Evolutionary conservation across 2,329 filamentous ascomycete genomes (phyloP).

Genomic region (Fusarium liriodendri): DNA sequence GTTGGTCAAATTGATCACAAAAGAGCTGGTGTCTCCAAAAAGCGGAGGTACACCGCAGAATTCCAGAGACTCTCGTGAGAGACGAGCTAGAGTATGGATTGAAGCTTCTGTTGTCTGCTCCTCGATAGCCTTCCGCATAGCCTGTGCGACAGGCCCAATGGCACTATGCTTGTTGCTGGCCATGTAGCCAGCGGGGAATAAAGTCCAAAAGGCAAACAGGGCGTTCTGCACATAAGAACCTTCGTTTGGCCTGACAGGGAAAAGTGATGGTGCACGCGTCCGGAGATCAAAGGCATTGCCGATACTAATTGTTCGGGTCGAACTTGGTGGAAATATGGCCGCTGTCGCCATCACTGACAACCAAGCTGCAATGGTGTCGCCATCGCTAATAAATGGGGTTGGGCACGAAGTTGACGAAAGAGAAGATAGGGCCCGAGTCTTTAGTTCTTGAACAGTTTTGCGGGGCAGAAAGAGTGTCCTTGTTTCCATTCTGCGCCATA

Average conservation of each 20-base stretch:
- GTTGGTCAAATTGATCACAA: not conserved
- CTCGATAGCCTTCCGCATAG: not conserved
- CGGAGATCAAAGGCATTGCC: constrained; percentile 11
- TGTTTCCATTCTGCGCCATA: constrained; percentile 8
- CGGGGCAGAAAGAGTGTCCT: constrained; percentile 5
- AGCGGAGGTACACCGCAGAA: constrained; percentile 7
- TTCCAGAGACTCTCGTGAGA: not conserved
- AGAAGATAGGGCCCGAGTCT: not conserved
- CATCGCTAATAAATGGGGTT: constrained; percentile 3
- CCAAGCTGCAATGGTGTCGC: constrained; percentile 11
- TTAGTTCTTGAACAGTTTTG: not conserved
- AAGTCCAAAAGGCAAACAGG: not conserved
- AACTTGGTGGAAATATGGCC: not conserved
- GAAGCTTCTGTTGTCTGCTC: constrained; percentile 9
- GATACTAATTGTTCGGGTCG: not conserved
- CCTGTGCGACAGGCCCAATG: constrained; percentile 2
- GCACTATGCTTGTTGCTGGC: not conserved
- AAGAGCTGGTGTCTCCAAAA: constrained; percentile 8
- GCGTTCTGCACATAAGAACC: constrained; percentile 17
- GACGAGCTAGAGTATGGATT: constrained; percentile 5
- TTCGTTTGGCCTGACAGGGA: not conserved
- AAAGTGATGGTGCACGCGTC: constrained; percentile 6
- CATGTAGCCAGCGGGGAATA: not conserved
- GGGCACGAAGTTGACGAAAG: not conserved
- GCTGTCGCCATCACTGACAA: not conserved